phyloP scores from a whole-genome alignment of 208 protist species.

The Acanthamoeba culbertsoni region DNA sequence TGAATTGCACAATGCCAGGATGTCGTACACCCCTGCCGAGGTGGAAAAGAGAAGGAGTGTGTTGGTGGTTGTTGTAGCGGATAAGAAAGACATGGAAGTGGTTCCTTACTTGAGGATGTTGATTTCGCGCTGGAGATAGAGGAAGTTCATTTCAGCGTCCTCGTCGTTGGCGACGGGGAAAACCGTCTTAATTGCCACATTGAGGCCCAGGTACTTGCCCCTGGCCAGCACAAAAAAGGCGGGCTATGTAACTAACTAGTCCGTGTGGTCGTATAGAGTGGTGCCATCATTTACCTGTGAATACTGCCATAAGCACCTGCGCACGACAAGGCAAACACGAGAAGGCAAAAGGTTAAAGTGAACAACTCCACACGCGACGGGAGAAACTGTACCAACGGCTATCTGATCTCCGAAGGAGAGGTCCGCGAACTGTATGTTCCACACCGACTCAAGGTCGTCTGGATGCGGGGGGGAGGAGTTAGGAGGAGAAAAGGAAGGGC shows the following conservation, averaged over 20 bases:
- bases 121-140: slow-evolving; percentile 29
- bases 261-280: not conserved
- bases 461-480: not conserved
- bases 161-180: slow-evolving; percentile 45
- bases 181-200: slow-evolving; percentile 46
- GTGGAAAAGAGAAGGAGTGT: too few species aligned
- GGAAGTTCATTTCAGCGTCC: slow-evolving; percentile 35
- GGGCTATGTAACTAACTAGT: not conserved
- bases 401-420: slow-evolving; percentile 33
- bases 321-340: not conserved
- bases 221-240: not conserved
- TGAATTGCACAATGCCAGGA: slow-evolving; percentile 27
- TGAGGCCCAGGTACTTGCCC: slow-evolving; percentile 33
- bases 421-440: not conserved
- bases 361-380: not conserved
- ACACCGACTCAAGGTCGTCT: not conserved
- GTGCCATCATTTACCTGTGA: not conserved
- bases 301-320: slow-evolving; percentile 35
- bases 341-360: not conserved
- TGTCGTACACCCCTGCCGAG: slow-evolving; percentile 20
- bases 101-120: slow-evolving; percentile 30
- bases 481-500: not conserved
- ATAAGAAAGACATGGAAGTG: not conserved
- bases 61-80: too few species aligned
- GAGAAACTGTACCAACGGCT: not conserved